Conservation (phyloP, 2,329 filamentous ascomycete genomes). For the Colletotrichum viniferum region DNA sequence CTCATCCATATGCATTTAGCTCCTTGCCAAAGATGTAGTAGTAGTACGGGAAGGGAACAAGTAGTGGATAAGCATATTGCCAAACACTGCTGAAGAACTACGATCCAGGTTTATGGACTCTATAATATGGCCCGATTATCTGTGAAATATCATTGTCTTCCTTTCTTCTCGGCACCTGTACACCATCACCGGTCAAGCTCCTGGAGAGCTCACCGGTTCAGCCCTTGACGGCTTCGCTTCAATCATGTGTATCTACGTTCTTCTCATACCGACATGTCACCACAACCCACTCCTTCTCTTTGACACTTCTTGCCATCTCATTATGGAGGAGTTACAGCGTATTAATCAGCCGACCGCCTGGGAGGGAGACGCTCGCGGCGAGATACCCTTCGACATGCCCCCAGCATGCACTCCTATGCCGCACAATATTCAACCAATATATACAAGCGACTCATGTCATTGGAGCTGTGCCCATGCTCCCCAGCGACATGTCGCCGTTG, state of each 20-base stretch:
- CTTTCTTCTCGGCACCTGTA: neutral
- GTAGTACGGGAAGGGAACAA: rapidly evolving
- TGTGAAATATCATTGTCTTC: neutral
- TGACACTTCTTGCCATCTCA: neutral
- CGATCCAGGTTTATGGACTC: neutral
- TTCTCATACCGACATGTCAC: neutral
- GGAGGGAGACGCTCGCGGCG: neutral
- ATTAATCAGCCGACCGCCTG: neutral
- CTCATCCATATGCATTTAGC: rapidly evolving
- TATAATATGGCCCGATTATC: neutral
- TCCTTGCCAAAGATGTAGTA: neutral
- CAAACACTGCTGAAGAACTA: neutral
- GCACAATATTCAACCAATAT: neutral
- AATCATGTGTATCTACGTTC: neutral
- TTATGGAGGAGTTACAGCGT: neutral
- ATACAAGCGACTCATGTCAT: neutral
- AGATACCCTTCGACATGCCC: neutral
- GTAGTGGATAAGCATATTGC: neutral
- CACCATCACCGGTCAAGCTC: neutral
- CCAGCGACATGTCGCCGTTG: neutral
- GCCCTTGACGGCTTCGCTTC: neutral
- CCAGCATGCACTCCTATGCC: rapidly evolving
- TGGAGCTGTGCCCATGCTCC: neutral
- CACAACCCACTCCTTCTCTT: neutral
- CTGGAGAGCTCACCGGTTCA: neutral